phyloP scores from a whole-genome alignment of 345 rosid genomes.

The Noccaea caerulescens region DNA sequence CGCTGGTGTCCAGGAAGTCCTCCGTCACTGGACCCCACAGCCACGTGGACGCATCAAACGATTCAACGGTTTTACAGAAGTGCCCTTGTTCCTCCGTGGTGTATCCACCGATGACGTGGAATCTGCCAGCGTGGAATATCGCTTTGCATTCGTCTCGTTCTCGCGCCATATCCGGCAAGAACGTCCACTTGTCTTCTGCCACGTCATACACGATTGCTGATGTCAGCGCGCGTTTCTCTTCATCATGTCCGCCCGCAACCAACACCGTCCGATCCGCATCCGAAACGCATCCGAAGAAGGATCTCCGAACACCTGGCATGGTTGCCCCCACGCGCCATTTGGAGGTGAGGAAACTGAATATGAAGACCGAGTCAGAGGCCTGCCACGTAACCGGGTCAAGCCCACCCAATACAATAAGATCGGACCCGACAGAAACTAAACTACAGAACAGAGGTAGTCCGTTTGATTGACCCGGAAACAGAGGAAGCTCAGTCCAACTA shows the following conservation, averaged over 20 bases:
- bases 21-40: slow-evolving; percentile 52
- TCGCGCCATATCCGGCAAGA: slow-evolving; percentile 67
- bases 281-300: slow-evolving; percentile 69
- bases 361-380: slow-evolving; percentile 53
- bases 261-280: slow-evolving; percentile 63
- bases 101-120: slow-evolving; percentile 83
- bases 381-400: slow-evolving; percentile 70
- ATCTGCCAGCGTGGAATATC: slow-evolving; percentile 59
- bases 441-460: slow-evolving; percentile 73
- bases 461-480: slow-evolving; percentile 49
- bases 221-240: slow-evolving; percentile 65
- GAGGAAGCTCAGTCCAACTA: slow-evolving; percentile 60
- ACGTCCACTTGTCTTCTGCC: slow-evolving; percentile 57
- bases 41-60: slow-evolving; percentile 50
- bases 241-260: slow-evolving; percentile 81
- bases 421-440: slow-evolving; percentile 59
- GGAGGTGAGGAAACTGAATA: slow-evolving; percentile 56
- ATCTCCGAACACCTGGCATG: slow-evolving; percentile 70
- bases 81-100: slow-evolving; percentile 72
- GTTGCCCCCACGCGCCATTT: slow-evolving; percentile 67
- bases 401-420: slow-evolving; percentile 82
- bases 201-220: slow-evolving; percentile 69
- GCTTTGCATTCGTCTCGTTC: slow-evolving; percentile 82
- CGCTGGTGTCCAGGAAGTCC: slow-evolving; percentile 35
- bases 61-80: slow-evolving; percentile 56